These are phyloP conservation scores for Linderniella brevidens DNA, from an alignment of 257 asterid genomes.

Conservation along the genomic window DNA sequence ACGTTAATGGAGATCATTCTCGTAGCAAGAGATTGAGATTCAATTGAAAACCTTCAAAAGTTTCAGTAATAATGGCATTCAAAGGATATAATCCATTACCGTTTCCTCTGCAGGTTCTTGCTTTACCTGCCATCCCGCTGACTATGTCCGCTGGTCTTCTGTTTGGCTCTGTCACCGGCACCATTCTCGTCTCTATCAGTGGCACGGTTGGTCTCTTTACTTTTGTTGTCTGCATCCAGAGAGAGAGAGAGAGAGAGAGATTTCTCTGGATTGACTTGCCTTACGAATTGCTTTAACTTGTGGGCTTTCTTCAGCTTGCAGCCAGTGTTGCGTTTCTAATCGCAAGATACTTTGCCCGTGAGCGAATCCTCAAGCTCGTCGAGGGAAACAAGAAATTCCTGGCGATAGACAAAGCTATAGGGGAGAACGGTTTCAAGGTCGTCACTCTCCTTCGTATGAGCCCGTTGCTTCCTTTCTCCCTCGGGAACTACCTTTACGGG, in stretches of 20 bases:
- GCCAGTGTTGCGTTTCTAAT: constrained; percentile 85
- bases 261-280: too few species aligned
- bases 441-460: constrained; percentile 97
- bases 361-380: constrained; percentile 84
- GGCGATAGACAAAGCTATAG: constrained; percentile 94
- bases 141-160: constrained; percentile 97
- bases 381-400: constrained; percentile 91
- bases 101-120: constrained; percentile 52
- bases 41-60: constrained; percentile 3
- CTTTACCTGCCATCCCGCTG: constrained; percentile 90
- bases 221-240: too few species aligned
- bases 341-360: constrained; percentile 98
- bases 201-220: constrained; percentile 79
- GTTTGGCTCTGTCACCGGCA: constrained; percentile 75
- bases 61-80: not conserved
- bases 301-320: constrained; percentile 44
- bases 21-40: constrained; percentile 2
- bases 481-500: constrained; percentile 88
- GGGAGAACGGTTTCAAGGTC: constrained; percentile 86
- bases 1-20: too few species aligned
- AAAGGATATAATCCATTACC: not conserved
- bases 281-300: too few species aligned
- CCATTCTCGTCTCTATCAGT: constrained; percentile 77
- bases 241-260: not conserved
- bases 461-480: constrained; percentile 94